phyloP scores from a whole-genome alignment of 331 rosid genomes.

The Ulmus americana region DNA sequence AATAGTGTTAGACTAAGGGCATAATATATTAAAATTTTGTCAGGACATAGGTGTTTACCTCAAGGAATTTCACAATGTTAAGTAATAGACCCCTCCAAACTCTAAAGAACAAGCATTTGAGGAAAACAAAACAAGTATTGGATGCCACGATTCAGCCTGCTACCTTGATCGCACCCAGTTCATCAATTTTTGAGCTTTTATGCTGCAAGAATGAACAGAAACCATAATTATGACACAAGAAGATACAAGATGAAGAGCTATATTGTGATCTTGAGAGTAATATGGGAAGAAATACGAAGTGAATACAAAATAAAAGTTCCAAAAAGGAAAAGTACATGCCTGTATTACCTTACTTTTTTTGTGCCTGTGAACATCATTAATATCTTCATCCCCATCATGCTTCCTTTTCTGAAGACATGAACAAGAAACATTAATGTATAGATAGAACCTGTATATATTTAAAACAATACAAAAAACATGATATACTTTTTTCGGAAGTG shows the following conservation, averaged over 20 bases:
- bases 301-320: slow-evolving; percentile 3
- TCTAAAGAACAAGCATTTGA: slow-evolving; percentile 58
- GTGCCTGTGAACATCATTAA: slow-evolving; percentile 80
- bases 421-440: slow-evolving; percentile 13
- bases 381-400: slow-evolving; percentile 95
- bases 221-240: slow-evolving; percentile 9
- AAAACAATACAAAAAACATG: background rate
- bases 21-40: slow-evolving; percentile 1
- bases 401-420: slow-evolving; percentile 74
- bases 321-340: slow-evolving; percentile 10
- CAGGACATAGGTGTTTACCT: slow-evolving; percentile 53
- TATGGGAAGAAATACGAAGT: background rate
- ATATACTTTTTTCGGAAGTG: background rate
- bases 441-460: background rate
- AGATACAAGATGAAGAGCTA: slow-evolving; percentile 7
- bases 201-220: slow-evolving; percentile 53
- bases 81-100: slow-evolving; percentile 55
- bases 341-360: slow-evolving; percentile 93
- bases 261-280: slow-evolving; percentile 8
- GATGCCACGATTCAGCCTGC: slow-evolving; percentile 62
- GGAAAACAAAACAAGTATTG: slow-evolving; percentile 50
- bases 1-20: background rate
- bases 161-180: slow-evolving; percentile 78
- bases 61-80: slow-evolving; percentile 49
- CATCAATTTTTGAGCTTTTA: slow-evolving; percentile 84